Conservation (phyloP, 805 yeast genomes). For the Danielozyma ontarioensis region DNA sequence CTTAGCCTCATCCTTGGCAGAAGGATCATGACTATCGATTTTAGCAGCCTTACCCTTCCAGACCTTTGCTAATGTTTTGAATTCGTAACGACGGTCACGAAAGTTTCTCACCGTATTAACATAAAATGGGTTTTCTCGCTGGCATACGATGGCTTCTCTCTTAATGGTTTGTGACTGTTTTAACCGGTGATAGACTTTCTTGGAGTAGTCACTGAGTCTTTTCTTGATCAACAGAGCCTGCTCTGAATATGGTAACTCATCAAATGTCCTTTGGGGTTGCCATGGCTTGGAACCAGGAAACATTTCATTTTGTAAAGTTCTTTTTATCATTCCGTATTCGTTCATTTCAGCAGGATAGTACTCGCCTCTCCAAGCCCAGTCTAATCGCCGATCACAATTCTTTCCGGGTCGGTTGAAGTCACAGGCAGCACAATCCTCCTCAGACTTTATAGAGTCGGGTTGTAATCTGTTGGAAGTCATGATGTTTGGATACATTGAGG, state of each 20-base stretch:
- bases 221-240: conserved; percentile 74
- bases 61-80: conserved; percentile 85
- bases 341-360: conserved; percentile 85
- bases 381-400: conserved; percentile 81
- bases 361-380: conserved; percentile 99
- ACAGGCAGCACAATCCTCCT: conserved; percentile 95
- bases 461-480: conserved; percentile 97
- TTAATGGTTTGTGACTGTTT: conserved; percentile 80
- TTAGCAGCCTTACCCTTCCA: conserved; percentile 81
- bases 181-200: conserved; percentile 76
- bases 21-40: conserved; percentile 46
- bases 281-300: conserved; percentile 61
- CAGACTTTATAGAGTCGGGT: conserved; percentile 95
- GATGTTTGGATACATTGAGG: conserved; percentile 98
- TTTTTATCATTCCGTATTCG: conserved; percentile 85
- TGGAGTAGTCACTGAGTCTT: conserved; percentile 76
- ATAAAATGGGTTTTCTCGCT: conserved; percentile 95
- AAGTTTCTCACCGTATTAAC: conserved; percentile 91
- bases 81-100: conserved; percentile 94
- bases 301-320: conserved; percentile 73
- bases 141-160: conserved; percentile 92
- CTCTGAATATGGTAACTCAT: conserved; percentile 69
- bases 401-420: conserved; percentile 96
- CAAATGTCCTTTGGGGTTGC: conserved; percentile 59
- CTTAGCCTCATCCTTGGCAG: conserved; percentile 78